Evolutionary conservation across 2,329 filamentous ascomycete species (phyloP).

Genomic region (Sporothrix inflata): DNA sequence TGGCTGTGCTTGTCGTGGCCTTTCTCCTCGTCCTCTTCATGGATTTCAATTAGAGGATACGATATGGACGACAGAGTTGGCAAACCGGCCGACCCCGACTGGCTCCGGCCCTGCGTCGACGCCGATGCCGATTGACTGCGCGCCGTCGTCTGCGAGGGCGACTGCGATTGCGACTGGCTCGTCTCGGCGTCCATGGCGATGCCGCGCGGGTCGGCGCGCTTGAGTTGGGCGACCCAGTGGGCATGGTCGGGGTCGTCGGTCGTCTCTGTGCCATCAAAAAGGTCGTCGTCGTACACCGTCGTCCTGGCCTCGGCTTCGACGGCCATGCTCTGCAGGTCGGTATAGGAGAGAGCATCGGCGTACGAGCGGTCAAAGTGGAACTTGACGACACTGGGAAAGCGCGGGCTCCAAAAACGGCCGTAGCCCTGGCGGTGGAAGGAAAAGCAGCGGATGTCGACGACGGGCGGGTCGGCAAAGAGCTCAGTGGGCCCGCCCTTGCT

Average conservation of each 20-base stretch:
- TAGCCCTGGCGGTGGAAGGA: slow-evolving; percentile 75
- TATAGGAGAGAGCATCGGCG: slow-evolving; percentile 68
- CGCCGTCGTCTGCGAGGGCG: slow-evolving; percentile 7
- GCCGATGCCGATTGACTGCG: slow-evolving; percentile 29
- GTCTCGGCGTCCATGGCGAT: slow-evolving; percentile 51
- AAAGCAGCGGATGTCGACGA: slow-evolving; percentile 80
- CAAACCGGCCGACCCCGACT: neutral
- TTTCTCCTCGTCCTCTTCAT: neutral
- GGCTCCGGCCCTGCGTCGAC: neutral
- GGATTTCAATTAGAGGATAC: neutral
- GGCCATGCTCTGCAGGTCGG: slow-evolving; percentile 68
- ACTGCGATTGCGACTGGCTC: slow-evolving; percentile 42
- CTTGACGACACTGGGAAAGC: slow-evolving; percentile 77
- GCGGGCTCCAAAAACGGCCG: slow-evolving; percentile 70
- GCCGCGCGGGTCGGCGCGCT: slow-evolving; percentile 55
- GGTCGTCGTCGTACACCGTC: neutral
- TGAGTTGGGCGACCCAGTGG: slow-evolving; percentile 64
- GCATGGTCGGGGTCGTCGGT: neutral
- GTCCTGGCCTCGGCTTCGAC: slow-evolving; percentile 44
- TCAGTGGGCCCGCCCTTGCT: slow-evolving; percentile 48
- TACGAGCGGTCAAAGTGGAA: slow-evolving; percentile 76
- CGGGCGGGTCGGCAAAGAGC: slow-evolving; percentile 70
- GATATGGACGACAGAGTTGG: too few relatives aligned
- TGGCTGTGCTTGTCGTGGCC: slow-evolving; percentile 3
- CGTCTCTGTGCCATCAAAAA: neutral